These are phyloP conservation scores for Diutina rugosa DNA, from an alignment of 1,139 yeast species.

Conservation along the genomic window DNA sequence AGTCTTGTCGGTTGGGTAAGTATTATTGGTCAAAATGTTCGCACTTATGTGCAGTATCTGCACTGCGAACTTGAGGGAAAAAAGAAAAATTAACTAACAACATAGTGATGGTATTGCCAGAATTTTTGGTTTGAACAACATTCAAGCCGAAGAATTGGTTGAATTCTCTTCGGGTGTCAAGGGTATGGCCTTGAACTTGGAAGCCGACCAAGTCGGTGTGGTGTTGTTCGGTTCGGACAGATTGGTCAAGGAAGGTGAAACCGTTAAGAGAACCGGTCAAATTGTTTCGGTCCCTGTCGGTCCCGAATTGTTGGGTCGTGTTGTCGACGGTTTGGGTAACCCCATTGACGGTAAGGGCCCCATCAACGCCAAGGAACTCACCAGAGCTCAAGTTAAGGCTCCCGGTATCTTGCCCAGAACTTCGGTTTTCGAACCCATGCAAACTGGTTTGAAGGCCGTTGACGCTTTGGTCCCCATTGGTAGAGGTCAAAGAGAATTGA, in stretches of 20 bases:
- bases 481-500: constrained; percentile 99
- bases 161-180: constrained; percentile 99
- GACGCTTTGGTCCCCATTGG: constrained; percentile 99
- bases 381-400: constrained; percentile 98
- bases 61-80: neutral
- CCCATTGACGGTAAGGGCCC: constrained; percentile 99
- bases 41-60: neutral
- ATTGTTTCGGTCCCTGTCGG: constrained; percentile 99
- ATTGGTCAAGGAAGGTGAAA: constrained; percentile 97
- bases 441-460: constrained; percentile 98
- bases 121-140: constrained; percentile 98
- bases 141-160: constrained; percentile 99
- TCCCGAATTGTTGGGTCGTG: constrained; percentile 97
- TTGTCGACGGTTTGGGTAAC: constrained; percentile 98
- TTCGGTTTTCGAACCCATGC: constrained; percentile 98
- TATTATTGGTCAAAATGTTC: neutral
- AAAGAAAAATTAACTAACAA: neutral
- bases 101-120: constrained; percentile 95
- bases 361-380: constrained; percentile 68
- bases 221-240: constrained; percentile 99
- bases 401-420: constrained; percentile 99
- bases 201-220: constrained; percentile 99
- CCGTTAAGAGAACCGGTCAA: constrained; percentile 99
- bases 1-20: constrained; percentile 79
- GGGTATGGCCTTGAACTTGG: constrained; percentile 99